A percentile compares a stretch with the other conserved stretches of the same genome.
These are phyloP conservation scores for Botrytis aclada DNA, from an alignment of 2,329 filamentous ascomycete species.

Conservation along the genomic window DNA sequence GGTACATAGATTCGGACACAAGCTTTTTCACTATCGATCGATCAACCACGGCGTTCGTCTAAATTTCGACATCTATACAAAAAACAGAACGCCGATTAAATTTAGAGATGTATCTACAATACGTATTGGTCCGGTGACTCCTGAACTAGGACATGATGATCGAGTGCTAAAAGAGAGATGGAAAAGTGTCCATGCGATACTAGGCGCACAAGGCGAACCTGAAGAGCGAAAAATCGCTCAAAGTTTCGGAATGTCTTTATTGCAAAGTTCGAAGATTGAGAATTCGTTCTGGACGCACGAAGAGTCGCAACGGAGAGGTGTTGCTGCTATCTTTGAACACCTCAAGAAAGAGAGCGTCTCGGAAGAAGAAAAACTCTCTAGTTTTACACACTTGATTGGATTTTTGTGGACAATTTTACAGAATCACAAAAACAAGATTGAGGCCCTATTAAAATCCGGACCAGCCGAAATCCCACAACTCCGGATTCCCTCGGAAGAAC, in stretches of 20 bases:
- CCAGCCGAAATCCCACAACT: accelerated
- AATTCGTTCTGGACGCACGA: not conserved
- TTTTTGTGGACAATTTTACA: not conserved
- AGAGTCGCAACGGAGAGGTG: not conserved
- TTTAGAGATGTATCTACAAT: not conserved
- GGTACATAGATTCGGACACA: constrained; percentile 22
- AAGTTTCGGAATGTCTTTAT: not conserved
- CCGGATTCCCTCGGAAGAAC: not conserved
- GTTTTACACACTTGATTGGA: not conserved
- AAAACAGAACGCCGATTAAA: not conserved
- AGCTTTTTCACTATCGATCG: constrained; percentile 21
- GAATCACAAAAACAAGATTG: not conserved
- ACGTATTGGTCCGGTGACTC: not conserved
- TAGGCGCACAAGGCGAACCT: not conserved
- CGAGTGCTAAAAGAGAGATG: not conserved
- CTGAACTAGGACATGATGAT: not conserved
- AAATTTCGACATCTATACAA: not conserved
- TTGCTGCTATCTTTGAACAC: not conserved
- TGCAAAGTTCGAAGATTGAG: not conserved
- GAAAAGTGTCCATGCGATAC: too few species aligned
- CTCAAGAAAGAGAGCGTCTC: not conserved
- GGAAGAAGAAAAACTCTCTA: not conserved
- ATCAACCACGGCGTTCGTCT: constrained; percentile 13
- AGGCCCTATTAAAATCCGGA: not conserved
- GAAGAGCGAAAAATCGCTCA: not conserved